phyloP scores from a whole-genome alignment of 2,329 filamentous ascomycete species.

The Akanthomyces lecanii region DNA sequence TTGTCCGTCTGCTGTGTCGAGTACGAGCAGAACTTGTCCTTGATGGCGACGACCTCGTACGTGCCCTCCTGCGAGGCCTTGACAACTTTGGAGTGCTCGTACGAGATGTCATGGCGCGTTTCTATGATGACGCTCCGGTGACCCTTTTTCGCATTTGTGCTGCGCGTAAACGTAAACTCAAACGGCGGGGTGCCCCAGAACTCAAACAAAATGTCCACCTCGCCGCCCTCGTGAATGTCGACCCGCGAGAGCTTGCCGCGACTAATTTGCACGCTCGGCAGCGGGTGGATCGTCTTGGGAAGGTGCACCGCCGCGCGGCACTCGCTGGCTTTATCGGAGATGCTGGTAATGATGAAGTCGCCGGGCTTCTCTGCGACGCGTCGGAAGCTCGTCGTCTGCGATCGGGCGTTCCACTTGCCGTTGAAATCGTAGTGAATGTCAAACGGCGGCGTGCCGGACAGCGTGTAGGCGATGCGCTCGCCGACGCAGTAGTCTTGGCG shows the following conservation, averaged over 20 bases:
- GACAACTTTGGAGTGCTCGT: slow-evolving; percentile 76
- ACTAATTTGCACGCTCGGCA: slow-evolving; percentile 87
- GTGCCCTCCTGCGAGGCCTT: slow-evolving; percentile 89
- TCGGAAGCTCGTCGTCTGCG: slow-evolving; percentile 77
- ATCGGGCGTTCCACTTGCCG: slow-evolving; percentile 73
- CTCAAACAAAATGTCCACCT: slow-evolving; percentile 89
- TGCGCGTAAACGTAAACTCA: slow-evolving; percentile 94
- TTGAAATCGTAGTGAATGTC: slow-evolving; percentile 90
- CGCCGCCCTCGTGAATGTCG: slow-evolving; percentile 94
- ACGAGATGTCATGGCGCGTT: slow-evolving; percentile 80
- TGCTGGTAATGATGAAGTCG: slow-evolving; percentile 77
- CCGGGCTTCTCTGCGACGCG: slow-evolving; percentile 91
- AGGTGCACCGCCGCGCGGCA: slow-evolving; percentile 79
- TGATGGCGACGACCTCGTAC: slow-evolving; percentile 95
- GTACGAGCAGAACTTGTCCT: slow-evolving; percentile 88
- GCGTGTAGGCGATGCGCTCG: slow-evolving; percentile 86
- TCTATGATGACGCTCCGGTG: slow-evolving; percentile 79
- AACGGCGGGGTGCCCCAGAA: slow-evolving; percentile 96
- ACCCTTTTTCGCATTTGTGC: slow-evolving; percentile 75
- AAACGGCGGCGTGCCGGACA: slow-evolving; percentile 88
- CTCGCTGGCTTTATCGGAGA: slow-evolving; percentile 83
- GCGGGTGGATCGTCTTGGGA: slow-evolving; percentile 79
- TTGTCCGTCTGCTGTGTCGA: slow-evolving; percentile 62
- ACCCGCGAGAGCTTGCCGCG: slow-evolving; percentile 75
- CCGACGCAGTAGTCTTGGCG: slow-evolving; percentile 90